A percentile compares a stretch with the other conserved stretches of the same genome.
phyloP scores from a whole-genome alignment of 2,329 filamentous ascomycete genomes.

The Pseudopithomyces maydicus region DNA sequence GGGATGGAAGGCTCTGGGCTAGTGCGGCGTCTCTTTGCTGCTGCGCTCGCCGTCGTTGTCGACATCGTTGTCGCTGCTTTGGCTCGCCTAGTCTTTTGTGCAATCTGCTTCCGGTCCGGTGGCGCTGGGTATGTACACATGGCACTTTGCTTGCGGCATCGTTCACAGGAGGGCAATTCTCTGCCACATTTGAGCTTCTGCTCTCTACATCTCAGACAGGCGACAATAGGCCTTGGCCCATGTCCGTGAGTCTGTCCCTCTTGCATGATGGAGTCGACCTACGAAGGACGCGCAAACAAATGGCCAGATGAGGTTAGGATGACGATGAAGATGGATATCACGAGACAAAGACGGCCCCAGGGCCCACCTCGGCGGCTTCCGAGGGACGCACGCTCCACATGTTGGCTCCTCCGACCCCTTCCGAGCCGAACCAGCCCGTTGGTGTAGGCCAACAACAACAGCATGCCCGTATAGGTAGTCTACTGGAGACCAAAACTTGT shows the following conservation, averaged over 20 bases:
- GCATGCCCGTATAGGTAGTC: no score
- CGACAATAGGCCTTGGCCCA: neutral
- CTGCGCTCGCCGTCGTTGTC: neutral
- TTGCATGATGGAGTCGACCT: neutral
- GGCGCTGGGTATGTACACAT: neutral
- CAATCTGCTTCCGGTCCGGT: conserved; percentile 1
- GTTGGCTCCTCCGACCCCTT: neutral
- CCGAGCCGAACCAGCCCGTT: neutral
- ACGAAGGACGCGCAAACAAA: no score
- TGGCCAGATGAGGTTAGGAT: neutral
- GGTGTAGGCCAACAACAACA: no score
- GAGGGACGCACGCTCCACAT: neutral
- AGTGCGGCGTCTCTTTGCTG: neutral
- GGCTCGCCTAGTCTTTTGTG: neutral
- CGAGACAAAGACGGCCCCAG: neutral
- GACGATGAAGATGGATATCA: no score
- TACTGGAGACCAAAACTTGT: conserved; percentile 11
- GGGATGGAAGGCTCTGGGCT: neutral
- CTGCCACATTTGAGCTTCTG: conserved; percentile 2
- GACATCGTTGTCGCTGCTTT: neutral
- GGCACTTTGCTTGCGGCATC: conserved; percentile 1
- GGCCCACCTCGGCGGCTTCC: neutral
- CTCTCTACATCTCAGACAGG: conserved; percentile 3
- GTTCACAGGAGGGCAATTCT: neutral
- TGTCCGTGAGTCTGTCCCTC: neutral